Conservation (phyloP, 2,329 filamentous ascomycete species). For the Huntiella omanensis region DNA sequence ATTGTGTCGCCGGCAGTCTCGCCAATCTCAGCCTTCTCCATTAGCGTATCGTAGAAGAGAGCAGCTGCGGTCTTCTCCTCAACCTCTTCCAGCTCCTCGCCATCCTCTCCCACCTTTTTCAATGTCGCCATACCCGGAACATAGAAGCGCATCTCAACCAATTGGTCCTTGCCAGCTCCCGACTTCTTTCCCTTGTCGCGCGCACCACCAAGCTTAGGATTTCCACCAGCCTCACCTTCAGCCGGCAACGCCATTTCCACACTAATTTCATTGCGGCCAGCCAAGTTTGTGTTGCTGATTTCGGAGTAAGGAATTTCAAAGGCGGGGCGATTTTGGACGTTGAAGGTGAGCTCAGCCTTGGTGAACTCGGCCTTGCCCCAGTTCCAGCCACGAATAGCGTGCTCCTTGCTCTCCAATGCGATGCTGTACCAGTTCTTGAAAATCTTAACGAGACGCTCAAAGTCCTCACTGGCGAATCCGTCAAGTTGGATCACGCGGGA, state of each 20-base stretch:
- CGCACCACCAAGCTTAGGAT: slow-evolving; percentile 49
- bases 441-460: slow-evolving; percentile 73
- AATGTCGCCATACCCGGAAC: slow-evolving; percentile 79
- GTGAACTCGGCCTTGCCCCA: slow-evolving; percentile 98
- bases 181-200: slow-evolving; percentile 70
- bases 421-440: slow-evolving; percentile 99
- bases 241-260: slow-evolving; percentile 74
- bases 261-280: slow-evolving; percentile 92
- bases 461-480: slow-evolving; percentile 87
- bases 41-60: slow-evolving; percentile 93
- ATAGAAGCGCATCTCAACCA: slow-evolving; percentile 98
- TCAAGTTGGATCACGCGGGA: slow-evolving; percentile 83
- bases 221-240: slow-evolving; percentile 52
- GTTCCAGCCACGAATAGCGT: slow-evolving; percentile 92
- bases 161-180: slow-evolving; percentile 71
- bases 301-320: slow-evolving; percentile 97
- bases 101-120: slow-evolving; percentile 37
- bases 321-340: slow-evolving; percentile 86
- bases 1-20: slow-evolving; percentile 98
- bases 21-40: slow-evolving; percentile 97
- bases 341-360: slow-evolving; percentile 89
- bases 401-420: slow-evolving; percentile 79
- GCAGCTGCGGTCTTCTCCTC: slow-evolving; percentile 91
- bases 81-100: slow-evolving; percentile 48
- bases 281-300: slow-evolving; percentile 92